Evolutionary conservation across 495 filamentous ascomycete species (phyloP).

Genomic region (Chlorociboria aeruginascens): DNA sequence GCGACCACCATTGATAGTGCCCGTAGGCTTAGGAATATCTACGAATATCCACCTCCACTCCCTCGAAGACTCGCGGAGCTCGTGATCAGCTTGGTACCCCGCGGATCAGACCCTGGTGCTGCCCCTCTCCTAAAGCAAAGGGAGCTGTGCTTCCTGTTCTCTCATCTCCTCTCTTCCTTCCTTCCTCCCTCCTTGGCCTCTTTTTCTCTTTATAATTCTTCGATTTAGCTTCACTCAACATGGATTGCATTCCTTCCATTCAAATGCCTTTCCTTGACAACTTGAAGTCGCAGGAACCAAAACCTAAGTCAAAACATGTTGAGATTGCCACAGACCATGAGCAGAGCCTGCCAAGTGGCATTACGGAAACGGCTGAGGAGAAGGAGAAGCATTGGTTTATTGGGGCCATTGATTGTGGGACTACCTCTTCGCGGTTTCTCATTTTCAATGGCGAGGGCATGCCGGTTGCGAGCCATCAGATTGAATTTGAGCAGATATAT

Average conservation of each 20-base stretch:
- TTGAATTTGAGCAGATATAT: constrained; percentile 83
- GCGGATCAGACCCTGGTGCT: background rate
- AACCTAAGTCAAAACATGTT: constrained; percentile 16
- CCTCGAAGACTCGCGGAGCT: background rate
- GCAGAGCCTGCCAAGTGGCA: constrained; percentile 12
- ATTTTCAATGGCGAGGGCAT: constrained; percentile 77
- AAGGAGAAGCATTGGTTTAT: constrained; percentile 28
- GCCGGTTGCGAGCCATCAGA: constrained; percentile 77
- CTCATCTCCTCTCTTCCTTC: background rate
- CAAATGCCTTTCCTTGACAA: constrained; percentile 1
- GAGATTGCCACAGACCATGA: constrained; percentile 14
- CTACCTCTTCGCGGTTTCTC: constrained; percentile 84
- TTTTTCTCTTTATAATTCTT: background rate
- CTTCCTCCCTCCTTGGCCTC: background rate
- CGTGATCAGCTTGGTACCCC: background rate
- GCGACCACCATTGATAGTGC: too few species aligned
- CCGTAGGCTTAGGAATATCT: too few species aligned
- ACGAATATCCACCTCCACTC: too few species aligned
- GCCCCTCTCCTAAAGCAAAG: background rate
- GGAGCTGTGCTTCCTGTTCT: background rate
- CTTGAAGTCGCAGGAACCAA: constrained; percentile 11
- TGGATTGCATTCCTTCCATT: constrained; percentile 16
- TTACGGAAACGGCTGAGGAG: constrained; percentile 15
- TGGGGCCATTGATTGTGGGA: constrained; percentile 77
- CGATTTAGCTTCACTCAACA: constrained; percentile 3